Evolutionary conservation across 208 protist species (phyloP).

Genomic region (Porcisia hertigi): DNA sequence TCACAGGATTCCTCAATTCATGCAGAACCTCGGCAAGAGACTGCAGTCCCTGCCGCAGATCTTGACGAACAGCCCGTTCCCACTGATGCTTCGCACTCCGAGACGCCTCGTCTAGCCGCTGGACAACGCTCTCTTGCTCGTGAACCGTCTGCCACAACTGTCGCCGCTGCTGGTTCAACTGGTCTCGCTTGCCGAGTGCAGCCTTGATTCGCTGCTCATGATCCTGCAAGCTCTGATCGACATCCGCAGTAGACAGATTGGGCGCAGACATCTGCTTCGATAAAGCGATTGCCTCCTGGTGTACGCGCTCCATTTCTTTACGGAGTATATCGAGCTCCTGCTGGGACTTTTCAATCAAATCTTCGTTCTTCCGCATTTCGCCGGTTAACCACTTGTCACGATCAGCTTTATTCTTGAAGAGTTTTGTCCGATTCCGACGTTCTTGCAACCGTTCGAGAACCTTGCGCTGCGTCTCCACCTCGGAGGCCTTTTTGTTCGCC

Average conservation of each 20-base stretch:
- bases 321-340: slow-evolving; percentile 46
- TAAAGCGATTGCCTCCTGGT: slow-evolving; percentile 18
- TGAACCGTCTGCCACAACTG: slow-evolving; percentile 78
- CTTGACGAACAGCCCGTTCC: slow-evolving; percentile 69
- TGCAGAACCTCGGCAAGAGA: slow-evolving; percentile 76
- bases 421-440: slow-evolving; percentile 83
- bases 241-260: slow-evolving; percentile 24
- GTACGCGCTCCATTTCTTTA: slow-evolving; percentile 36
- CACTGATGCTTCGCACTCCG: slow-evolving; percentile 52
- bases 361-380: slow-evolving; percentile 82
- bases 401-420: slow-evolving; percentile 91
- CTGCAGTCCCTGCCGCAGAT: slow-evolving; percentile 86
- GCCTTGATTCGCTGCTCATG: slow-evolving; percentile 43
- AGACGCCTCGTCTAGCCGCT: slow-evolving; percentile 52
- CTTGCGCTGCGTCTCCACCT: slow-evolving; percentile 49
- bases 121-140: slow-evolving; percentile 67
- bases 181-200: slow-evolving; percentile 47
- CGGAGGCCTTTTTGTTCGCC: slow-evolving; percentile 37
- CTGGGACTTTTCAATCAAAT: slow-evolving; percentile 45
- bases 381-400: slow-evolving; percentile 87
- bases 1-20: slow-evolving; percentile 49
- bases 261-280: slow-evolving; percentile 8
- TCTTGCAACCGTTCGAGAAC: slow-evolving; percentile 83
- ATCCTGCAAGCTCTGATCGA: slow-evolving; percentile 51
- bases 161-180: slow-evolving; percentile 74